Base-by-base conservation (phyloP, 768 basidiomycete species). In the Tylopilus sp. region DNA sequence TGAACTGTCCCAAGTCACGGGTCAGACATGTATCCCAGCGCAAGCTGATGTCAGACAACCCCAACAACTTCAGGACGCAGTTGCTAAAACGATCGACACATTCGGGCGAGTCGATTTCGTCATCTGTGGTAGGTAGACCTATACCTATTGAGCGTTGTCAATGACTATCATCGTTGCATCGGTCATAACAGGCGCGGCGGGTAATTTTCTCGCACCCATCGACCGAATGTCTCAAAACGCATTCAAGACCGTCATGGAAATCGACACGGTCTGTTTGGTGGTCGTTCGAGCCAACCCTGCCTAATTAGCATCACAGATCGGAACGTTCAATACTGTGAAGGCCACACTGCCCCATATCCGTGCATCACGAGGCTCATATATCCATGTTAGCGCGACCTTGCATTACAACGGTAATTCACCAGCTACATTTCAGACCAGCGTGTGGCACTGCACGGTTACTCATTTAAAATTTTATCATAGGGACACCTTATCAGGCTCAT, bases 21-120 rank as follows among this genome's bases (percentile, higher is more conserved):
- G 91, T 0, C 71, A 73, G 33, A 73, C 67, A 33, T 97, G 95
- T 63, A 60, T 98, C 4, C 74, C 88, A 13, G 73, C 79, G 10
- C 79, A 85, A 55, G 93, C 80, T 1, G 95, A 98, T 62, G 95
- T 99, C 9, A 76, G 95, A 42, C 74, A 88, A 35, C 84, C 89
- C 2, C 76, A 82, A 44, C 75, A 84, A 13, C 71, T 99, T 35
- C 76, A 79, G 52, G 80, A 76, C 7, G 95, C 95, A 6, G 95
- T 91, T 18, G 69, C 80, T 23, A 78, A 81, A 64, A 81, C 89
- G 1, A 79, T 94, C 17, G 79, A 83, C 54, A 76, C 75, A 57
- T 94, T 88, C 64, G 94, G 95, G 1, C 77, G 77, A 56, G 91
- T 99, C 52, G 95, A 99, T 71, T 95, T 91, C 65, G 95, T 98